phyloP scores from a whole-genome alignment of 2,329 filamentous ascomycete genomes.

The Cytospora leucostoma region DNA sequence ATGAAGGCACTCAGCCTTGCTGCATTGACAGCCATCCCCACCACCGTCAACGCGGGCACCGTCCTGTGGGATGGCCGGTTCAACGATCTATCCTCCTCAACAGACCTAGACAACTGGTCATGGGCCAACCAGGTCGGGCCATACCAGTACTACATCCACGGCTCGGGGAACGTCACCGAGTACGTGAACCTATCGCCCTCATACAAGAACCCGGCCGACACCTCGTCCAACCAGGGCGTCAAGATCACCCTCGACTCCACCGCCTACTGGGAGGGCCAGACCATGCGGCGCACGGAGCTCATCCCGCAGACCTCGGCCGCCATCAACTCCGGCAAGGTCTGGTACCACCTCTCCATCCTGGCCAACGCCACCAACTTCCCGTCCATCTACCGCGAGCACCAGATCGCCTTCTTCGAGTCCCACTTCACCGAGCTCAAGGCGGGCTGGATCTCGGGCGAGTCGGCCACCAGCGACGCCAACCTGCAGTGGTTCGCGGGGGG shows the following conservation, averaged over 20 bases:
- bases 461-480: constrained; percentile 49
- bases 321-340: constrained; percentile 67
- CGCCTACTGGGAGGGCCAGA: constrained; percentile 71
- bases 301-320: constrained; percentile 69
- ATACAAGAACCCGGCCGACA: constrained; percentile 68
- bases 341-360: constrained; percentile 73
- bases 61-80: constrained; percentile 68
- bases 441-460: constrained; percentile 57
- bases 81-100: constrained; percentile 56
- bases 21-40: constrained; percentile 35
- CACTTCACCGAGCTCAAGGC: constrained; percentile 77
- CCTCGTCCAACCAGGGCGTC: constrained; percentile 61
- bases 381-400: constrained; percentile 64
- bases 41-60: constrained; percentile 41
- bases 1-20: constrained; percentile 17
- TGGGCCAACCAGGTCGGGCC: constrained; percentile 69
- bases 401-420: constrained; percentile 63
- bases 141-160: constrained; percentile 79
- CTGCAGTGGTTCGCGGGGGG: constrained; percentile 67
- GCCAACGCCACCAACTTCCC: constrained; percentile 61
- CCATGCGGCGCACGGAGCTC: constrained; percentile 72
- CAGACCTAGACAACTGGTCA: constrained; percentile 63
- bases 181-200: constrained; percentile 63
- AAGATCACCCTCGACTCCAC: constrained; percentile 67
- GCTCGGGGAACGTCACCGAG: constrained; percentile 52